Evolutionary conservation across 2,329 filamentous ascomycete genomes (phyloP).

Genomic region (Colletotrichum shisoi): DNA sequence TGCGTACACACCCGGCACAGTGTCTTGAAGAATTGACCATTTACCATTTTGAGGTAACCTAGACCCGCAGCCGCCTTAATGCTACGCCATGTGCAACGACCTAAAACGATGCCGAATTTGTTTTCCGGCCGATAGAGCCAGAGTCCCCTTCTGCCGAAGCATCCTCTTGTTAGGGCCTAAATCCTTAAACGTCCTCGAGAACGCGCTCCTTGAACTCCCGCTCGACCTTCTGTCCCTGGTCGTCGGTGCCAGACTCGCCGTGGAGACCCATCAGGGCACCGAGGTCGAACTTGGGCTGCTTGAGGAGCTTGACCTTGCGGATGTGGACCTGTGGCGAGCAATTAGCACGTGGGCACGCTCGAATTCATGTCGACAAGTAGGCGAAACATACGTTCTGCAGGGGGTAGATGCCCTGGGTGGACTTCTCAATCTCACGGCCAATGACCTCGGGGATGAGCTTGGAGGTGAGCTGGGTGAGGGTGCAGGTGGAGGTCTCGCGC

Average conservation of each 20-base stretch:
- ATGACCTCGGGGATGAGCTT: constrained; percentile 99
- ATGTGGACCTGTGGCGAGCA: constrained; percentile 83
- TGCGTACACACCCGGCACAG: constrained; percentile 32
- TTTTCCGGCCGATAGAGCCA: constrained; percentile 39
- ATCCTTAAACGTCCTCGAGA: constrained; percentile 87
- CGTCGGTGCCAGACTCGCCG: constrained; percentile 95
- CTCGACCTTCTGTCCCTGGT: constrained; percentile 98
- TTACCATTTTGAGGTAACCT: constrained; percentile 49
- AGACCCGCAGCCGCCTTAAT: constrained; percentile 54
- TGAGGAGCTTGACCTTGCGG: constrained; percentile 99
- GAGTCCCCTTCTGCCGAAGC: constrained; percentile 48
- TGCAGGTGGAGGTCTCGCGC: constrained; percentile 93
- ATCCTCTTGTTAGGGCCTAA: constrained; percentile 52
- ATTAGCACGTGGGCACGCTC: constrained; percentile 46
- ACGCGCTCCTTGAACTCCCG: constrained; percentile 99
- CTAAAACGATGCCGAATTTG: constrained; percentile 50
- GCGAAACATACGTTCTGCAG: constrained; percentile 84
- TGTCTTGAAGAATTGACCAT: constrained; percentile 39
- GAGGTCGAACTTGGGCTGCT: constrained; percentile 98
- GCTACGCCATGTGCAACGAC: constrained; percentile 57
- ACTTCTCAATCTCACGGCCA: constrained; percentile 99
- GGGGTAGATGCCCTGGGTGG: constrained; percentile 98
- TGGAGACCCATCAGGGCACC: constrained; percentile 95
- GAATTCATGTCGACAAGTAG: not conserved
- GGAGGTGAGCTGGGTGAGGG: constrained; percentile 92